Percentiles rank a stretch among this genome's conserved stretches.
phyloP scores from a whole-genome alignment of 2,329 filamentous ascomycete genomes.

The Fusarium zealandicum region DNA sequence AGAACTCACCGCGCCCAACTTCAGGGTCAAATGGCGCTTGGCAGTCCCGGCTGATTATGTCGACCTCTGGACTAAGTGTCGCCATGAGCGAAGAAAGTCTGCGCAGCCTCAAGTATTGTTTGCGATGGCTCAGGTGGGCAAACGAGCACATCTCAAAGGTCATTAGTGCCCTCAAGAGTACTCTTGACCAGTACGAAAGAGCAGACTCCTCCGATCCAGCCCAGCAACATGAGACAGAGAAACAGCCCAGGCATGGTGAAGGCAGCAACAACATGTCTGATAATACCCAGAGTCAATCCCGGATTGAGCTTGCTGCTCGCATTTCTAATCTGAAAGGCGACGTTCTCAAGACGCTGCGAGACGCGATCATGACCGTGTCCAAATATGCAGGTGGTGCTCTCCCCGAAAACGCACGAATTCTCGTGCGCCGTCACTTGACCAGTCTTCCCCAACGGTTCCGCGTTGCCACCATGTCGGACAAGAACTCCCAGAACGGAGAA shows the following conservation, averaged over 20 bases:
- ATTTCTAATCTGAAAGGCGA: constrained; percentile 74
- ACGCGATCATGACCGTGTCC: constrained; percentile 83
- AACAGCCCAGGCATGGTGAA: constrained; percentile 4
- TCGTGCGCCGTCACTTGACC: constrained; percentile 85
- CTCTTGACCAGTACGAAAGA: constrained; percentile 82
- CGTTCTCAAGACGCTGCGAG: constrained; percentile 79
- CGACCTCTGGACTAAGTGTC: constrained; percentile 87
- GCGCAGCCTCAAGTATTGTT: constrained; percentile 82
- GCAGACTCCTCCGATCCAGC: constrained; percentile 40
- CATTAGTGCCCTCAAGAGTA: constrained; percentile 74
- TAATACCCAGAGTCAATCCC: constrained; percentile 40
- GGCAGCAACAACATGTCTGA: constrained; percentile 8
- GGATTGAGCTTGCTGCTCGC: constrained; percentile 60
- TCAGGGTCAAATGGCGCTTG: constrained; percentile 58
- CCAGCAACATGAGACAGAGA: constrained; percentile 16
- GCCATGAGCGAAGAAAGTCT: constrained; percentile 91
- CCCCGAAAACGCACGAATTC: constrained; percentile 83
- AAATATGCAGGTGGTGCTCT: constrained; percentile 91
- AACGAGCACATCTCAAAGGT: constrained; percentile 81
- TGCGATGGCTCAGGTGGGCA: constrained; percentile 80
- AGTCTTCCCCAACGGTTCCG: constrained; percentile 85
- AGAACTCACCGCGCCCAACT: constrained; percentile 40
- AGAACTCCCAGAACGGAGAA: constrained; percentile 37
- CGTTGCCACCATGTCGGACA: constrained; percentile 65
- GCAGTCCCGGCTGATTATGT: constrained; percentile 86